Percentiles rank a stretch among this genome's conserved stretches.
Evolutionary conservation across 768 basidiomycete species (phyloP).

Genomic region (Boletales sp.): DNA sequence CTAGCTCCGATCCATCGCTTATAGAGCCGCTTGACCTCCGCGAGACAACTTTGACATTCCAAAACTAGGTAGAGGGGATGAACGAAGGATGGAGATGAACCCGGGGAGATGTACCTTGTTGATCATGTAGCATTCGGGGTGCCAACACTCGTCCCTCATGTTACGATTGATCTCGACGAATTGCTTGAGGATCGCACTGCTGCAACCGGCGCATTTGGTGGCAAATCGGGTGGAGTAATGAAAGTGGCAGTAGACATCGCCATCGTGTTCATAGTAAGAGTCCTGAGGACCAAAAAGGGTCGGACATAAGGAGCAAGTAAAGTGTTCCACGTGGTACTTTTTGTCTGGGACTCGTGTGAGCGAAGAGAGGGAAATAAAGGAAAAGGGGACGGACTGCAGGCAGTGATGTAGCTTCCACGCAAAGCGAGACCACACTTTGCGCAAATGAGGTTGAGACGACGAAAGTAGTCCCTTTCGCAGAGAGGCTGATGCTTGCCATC

Average conservation of each 20-base stretch:
- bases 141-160: conserved; percentile 98
- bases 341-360: conserved; percentile 57
- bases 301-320: conserved; percentile 95
- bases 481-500: conserved; percentile 88
- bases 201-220: conserved; percentile 97
- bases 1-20: conserved; percentile 48
- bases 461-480: conserved; percentile 99
- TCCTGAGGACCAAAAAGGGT: conserved; percentile 97
- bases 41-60: conserved; percentile 94
- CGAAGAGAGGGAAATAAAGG: not conserved
- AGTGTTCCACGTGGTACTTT: conserved; percentile 99
- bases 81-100: conserved; percentile 3
- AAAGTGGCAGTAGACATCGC: conserved; percentile 98
- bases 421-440: conserved; percentile 93
- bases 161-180: conserved; percentile 99
- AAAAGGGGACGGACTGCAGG: conserved; percentile 73
- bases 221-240: conserved; percentile 99
- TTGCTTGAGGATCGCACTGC: conserved; percentile 96
- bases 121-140: conserved; percentile 99
- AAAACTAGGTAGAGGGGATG: conserved; percentile 60
- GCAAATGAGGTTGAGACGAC: conserved; percentile 92
- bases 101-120: conserved; percentile 69
- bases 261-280: conserved; percentile 98
- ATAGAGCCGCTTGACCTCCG: conserved; percentile 64
- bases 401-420: conserved; percentile 97